Evolutionary conservation across 108 stramenopile genomes (phyloP), one percentile per base, ranked within the genome.

Genomic region (Thalassiosira profunda): DNA sequence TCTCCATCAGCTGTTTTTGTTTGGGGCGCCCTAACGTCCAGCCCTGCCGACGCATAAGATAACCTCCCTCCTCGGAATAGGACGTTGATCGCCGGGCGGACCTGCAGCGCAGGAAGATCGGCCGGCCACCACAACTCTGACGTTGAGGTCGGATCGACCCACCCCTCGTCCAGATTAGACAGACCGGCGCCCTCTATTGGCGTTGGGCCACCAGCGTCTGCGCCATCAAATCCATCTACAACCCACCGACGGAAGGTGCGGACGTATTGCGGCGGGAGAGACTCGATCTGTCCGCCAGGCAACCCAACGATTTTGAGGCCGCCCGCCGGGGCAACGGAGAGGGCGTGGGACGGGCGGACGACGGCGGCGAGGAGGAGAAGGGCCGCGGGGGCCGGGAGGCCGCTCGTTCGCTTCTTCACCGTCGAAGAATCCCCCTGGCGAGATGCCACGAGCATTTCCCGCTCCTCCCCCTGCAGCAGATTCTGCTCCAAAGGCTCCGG

Each of bases 71-170:
- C 29, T 29, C 46, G 44, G 17, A 83, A 57, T 6, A 79, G 31
- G 5, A 83, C 67, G 36, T 79, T 78, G 4, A 83, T 11, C 40
- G 47, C 26, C n/a, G 82, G 77, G 14, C 77, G 70, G 12, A 48
- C 37, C 52, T 83, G 82, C n/a, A 83, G 41, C 4, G 51, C 53
- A 1, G 49, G 4, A 8, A 79, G 4, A 63, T 83, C 82, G 4
- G 15, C 20, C 5, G 82, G 82, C 82, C 82, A 83, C 73, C 77
- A 83, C 43, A 83, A 63, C 37, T 83, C 68, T 25, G 37, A 36
- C 11, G 76, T 79, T 15, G 67, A 45, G 0, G 82, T 79, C 11
- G 82, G 82, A 48, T 83, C 47, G 6, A 83, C 82, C 72, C 77
- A 72, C 20, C 77, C 77, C 37, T 79, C 71, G 5, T 72, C 63